Evolutionary conservation across 1,139 yeast genomes (phyloP), one percentile per base, ranked within the genome.

Genomic region (Starmera stellimalicola): DNA sequence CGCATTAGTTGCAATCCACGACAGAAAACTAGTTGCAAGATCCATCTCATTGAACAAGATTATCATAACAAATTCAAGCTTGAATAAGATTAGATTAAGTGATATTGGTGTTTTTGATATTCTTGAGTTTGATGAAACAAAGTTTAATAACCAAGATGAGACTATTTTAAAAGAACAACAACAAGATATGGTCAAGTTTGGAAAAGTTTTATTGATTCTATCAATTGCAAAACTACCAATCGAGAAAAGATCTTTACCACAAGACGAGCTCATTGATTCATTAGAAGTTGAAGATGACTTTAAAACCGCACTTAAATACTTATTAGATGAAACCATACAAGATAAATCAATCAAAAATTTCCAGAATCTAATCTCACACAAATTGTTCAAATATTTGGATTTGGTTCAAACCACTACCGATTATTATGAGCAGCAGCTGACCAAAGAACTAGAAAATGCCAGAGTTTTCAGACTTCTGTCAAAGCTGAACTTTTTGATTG

Each of bases 371-470:
- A 52, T 62, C 19, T 57, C 70, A 2, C 53, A 53, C 36, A 67
- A 62, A 37, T 52, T 75, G 37, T 56, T 74, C 40, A 54, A 57
- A 27, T 46, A 44, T 16, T 47, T 78, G 32, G 74, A 81, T 51
- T 70, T 72, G 3, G 54, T 81, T 12, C 72, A 80, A 47, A 65
- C 65, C 35, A 62, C 66, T 37, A 63, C 68, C 16, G 96, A 88
- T 51, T 69, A 61, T 43, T 63, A 77, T 43, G 95, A 87, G 54
- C 61, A 71, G 3, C 76, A 75, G 43, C 60, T 93, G 28, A 55
- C 74, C 18, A 67, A 71, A 33, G 97, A 91, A 55, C 62, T 88
- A 22, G 98, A 91, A 55, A 91, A 91, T 57, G 94, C 85, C 5
- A 66, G 98, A 38, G 59, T 91, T 23, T 87, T 88, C 47, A 68